Evolutionary conservation across 179 eudicot species (phyloP), one percentile per base, ranked within the genome.

Genomic region (Camellia oleifera): DNA sequence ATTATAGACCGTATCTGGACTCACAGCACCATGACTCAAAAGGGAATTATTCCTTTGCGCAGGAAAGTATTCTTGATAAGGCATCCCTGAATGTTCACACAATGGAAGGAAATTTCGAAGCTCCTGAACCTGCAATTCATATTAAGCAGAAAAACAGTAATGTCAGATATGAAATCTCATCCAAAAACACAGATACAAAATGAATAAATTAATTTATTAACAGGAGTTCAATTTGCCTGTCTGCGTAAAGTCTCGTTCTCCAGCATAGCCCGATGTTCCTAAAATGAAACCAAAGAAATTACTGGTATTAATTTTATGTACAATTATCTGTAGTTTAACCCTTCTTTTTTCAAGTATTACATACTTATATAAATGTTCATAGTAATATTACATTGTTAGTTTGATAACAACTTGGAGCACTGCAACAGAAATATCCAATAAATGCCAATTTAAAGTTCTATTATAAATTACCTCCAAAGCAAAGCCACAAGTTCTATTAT

Each of bases 231-330:
- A 40, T 44, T 81, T 86, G 82, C 97, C 90, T 90, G 92, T 89
- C 86, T 88, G 60, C 92, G 89, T 77, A 93, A 79, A 13, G 80
- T 80, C 83, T 89, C 92, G 67, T 90, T 91, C 86, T 91, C 95
- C 81, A 84, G 82, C 85, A 84, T 69, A 15, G 91, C 90, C 64
- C 84, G 82, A 61, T 91, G 91, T 83, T 93, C 93, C 97, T 92
- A 74, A 18, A 81, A 40, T 7, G 20, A 63, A 74, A 52, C 80
- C 52, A 52, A 63, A 69, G 20, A 13, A 46, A 52, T 45, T 32
- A 52, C 15, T 50, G 44, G 64, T 56, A 40, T 40, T 69, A 63
- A 1, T n/a, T 2, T 48, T 63, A 57, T 46, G 20, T 44, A 6
- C 23, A 20, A 20, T 20, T 20, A 20, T 20, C 26, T 45, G 4